Evolutionary conservation across 176 grass and related monocot genomes (phyloP), one percentile per base, ranked within the genome.

Genomic region (Calamus simplicifolius): DNA sequence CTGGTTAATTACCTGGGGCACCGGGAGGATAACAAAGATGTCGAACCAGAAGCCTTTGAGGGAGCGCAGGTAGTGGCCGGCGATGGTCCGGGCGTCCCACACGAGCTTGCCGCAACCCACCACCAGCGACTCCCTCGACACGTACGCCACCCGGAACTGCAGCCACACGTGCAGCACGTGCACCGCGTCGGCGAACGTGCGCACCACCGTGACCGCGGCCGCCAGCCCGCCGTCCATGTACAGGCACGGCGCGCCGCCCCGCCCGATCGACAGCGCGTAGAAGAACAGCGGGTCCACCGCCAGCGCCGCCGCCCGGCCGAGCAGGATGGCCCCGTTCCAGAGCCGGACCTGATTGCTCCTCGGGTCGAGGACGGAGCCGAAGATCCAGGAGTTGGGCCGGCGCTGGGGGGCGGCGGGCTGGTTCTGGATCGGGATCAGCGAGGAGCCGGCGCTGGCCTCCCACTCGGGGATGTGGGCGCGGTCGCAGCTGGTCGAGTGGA

Each of bases 401-500:
- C 52, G 16, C 61, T 28, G 18, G 74, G 16, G 3, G 66, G 3
- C 55, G 48, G 52, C 48, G 54, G 58, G 50, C 26, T 73, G 80
- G 54, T 69, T 58, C 63, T 87, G 87, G 74, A 97, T 89, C 2
- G 92, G 92, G 27, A 88, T 82, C 5, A 97, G 81, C 52, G 92
- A 97, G 19, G 92, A 97, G 4, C 92, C 92, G 50, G 92, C 87
- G 70, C 79, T 71, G 3, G 92, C 92, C 75, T 88, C 87, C 92
- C 92, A 97, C 76, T 72, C 84, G 48, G 92, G 86, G 51, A 67
- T 67, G 69, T 88, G 84, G 16, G 80, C 84, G 50, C 89, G 84
- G 79, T 97, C 92, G 79, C 92, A 97, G 19, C 78, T 88, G 58
- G 92, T 97, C 50, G 92, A 97, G 62, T 97, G 92, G 73, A 97